phyloP scores from a whole-genome alignment of 2,329 filamentous ascomycete species.

The Didymella exigua region DNA sequence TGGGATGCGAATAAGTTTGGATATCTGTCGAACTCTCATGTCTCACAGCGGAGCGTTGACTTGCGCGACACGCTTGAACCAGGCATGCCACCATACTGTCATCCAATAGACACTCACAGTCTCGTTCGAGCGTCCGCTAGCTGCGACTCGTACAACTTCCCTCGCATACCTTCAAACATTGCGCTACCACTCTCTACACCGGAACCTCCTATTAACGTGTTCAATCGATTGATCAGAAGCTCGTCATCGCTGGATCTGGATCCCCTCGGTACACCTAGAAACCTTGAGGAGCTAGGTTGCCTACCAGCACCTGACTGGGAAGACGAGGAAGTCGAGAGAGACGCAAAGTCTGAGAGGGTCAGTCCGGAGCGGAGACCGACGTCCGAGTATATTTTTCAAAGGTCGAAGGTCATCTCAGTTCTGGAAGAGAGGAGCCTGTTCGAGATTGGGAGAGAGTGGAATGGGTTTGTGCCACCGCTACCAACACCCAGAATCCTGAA shows the following conservation, averaged over 20 bases:
- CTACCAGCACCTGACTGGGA: slow-evolving; percentile 7
- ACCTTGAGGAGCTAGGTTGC: slow-evolving; percentile 25
- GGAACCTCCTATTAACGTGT: slow-evolving; percentile 27
- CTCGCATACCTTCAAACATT: slow-evolving; percentile 26
- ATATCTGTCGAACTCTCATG: not conserved
- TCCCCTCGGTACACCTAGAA: slow-evolving; percentile 25
- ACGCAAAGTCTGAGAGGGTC: slow-evolving; percentile 15
- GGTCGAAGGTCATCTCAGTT: slow-evolving; percentile 37
- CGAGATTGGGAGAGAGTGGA: slow-evolving; percentile 27
- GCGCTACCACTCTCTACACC: slow-evolving; percentile 21
- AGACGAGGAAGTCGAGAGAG: slow-evolving; percentile 15
- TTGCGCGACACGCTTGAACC: not conserved
- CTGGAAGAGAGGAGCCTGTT: slow-evolving; percentile 30
- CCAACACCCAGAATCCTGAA: slow-evolving; percentile 20
- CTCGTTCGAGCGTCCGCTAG: slow-evolving; percentile 32
- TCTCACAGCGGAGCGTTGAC: not conserved
- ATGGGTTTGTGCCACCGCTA: slow-evolving; percentile 33
- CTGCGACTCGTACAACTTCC: slow-evolving; percentile 24
- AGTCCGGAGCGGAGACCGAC: slow-evolving; percentile 24
- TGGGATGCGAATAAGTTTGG: slow-evolving; percentile 8
- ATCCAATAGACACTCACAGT: slow-evolving; percentile 36
- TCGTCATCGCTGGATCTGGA: slow-evolving; percentile 16
- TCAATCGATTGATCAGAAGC: slow-evolving; percentile 25
- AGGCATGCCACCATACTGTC: slow-evolving; percentile 27
- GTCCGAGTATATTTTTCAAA: slow-evolving; percentile 34